Conservation (phyloP, 805 yeast species). For the Candida khao-thaluensis region DNA sequence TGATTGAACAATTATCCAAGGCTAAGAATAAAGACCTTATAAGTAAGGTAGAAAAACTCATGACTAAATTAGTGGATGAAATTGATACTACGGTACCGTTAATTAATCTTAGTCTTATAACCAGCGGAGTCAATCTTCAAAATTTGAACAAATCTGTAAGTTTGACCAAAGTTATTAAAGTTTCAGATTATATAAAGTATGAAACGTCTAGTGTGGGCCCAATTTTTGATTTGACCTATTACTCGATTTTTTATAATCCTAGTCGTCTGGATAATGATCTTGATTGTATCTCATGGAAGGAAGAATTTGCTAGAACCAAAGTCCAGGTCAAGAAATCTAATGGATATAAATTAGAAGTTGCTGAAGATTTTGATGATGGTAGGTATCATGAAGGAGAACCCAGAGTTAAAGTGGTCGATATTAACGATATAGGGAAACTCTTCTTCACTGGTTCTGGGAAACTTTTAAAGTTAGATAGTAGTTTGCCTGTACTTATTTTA, state of each 20-base stretch:
- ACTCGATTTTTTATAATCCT: slow-evolving; percentile 62
- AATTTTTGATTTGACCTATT: slow-evolving; percentile 52
- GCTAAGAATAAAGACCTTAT: slow-evolving; percentile 22
- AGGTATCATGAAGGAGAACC: slow-evolving; percentile 65
- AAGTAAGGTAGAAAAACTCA: slow-evolving; percentile 47
- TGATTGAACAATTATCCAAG: slow-evolving; percentile 32
- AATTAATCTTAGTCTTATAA: slow-evolving; percentile 60
- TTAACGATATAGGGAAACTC: slow-evolving; percentile 47
- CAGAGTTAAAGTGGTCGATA: slow-evolving; percentile 29
- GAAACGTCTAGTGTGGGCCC: slow-evolving; percentile 52
- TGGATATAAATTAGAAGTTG: slow-evolving; percentile 45
- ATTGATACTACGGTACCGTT: slow-evolving; percentile 72
- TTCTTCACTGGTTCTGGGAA: slow-evolving; percentile 73
- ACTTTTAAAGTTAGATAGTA: slow-evolving; percentile 59
- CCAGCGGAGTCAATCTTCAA: slow-evolving; percentile 61
- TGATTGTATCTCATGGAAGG: slow-evolving; percentile 67
- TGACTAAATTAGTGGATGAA: slow-evolving; percentile 46
- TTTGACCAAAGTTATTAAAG: slow-evolving; percentile 41
- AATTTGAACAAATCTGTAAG: slow-evolving; percentile 62
- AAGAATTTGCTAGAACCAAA: slow-evolving; percentile 58
- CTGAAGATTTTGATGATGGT: slow-evolving; percentile 66
- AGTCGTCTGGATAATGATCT: slow-evolving; percentile 33
- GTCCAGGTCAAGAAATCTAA: slow-evolving; percentile 33
- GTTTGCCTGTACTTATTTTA: slow-evolving; percentile 65
- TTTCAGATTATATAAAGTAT: slow-evolving; percentile 33